phyloP scores from a whole-genome alignment of 352 stramenopile genomes.

The Phytophthora agathidicida region DNA sequence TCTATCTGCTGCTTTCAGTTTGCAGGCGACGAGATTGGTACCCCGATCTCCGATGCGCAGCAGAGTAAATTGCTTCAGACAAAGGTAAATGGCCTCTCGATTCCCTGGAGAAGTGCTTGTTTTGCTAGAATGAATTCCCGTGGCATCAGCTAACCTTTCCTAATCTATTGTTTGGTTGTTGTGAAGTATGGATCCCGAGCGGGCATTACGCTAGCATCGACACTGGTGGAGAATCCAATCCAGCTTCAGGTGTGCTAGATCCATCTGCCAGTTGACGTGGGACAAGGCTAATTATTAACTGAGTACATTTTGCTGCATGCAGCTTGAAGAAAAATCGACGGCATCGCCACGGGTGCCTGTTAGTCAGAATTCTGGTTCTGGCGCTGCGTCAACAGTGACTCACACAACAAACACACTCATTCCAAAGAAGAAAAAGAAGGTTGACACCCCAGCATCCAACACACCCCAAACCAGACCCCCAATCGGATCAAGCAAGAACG shows the following conservation, averaged over 20 bases:
- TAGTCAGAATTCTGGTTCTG: conserved; percentile 11
- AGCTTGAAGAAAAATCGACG: conserved; percentile 73
- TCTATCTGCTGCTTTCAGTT: conserved; percentile 89
- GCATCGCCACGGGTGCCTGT: conserved; percentile 22
- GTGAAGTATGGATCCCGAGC: conserved; percentile 81
- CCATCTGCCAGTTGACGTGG: conserved; percentile 2
- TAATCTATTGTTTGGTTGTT: not conserved
- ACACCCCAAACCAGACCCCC: conserved; percentile 20
- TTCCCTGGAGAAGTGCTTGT: not conserved
- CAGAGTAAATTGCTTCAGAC: conserved; percentile 85
- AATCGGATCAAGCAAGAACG: conserved; percentile 45
- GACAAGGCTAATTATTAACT: not conserved
- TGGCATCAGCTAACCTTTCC: conserved; percentile 1
- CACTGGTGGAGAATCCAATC: conserved; percentile 80
- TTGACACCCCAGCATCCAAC: conserved; percentile 2
- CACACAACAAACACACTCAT: conserved; percentile 58
- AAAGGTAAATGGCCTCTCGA: conserved; percentile 52
- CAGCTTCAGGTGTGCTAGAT: conserved; percentile 62
- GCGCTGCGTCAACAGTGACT: not conserved
- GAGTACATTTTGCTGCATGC: conserved; percentile 3
- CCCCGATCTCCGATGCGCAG: conserved; percentile 66
- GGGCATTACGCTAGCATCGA: conserved; percentile 81
- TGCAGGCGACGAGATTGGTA: conserved; percentile 62
- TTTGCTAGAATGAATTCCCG: not conserved
- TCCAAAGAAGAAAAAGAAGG: conserved; percentile 66